Conservation (phyloP, 257 asterid species). For the Solanum commersonii region DNA sequence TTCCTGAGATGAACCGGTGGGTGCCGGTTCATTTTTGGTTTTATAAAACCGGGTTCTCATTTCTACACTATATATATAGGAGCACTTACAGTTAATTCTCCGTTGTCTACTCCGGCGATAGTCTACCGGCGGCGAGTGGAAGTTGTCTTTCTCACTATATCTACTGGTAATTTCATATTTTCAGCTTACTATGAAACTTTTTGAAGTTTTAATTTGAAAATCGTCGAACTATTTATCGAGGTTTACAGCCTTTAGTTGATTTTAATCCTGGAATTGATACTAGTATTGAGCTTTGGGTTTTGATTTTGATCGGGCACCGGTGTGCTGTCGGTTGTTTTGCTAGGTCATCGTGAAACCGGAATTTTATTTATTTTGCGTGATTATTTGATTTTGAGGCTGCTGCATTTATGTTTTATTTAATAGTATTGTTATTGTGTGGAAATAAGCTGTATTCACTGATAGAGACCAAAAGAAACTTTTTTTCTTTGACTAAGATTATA, state of each 20-base stretch:
- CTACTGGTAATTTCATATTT: not conserved
- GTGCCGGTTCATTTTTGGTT: not conserved
- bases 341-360: not conserved
- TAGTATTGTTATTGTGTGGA: not conserved
- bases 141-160: not conserved
- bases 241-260: not conserved
- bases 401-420: not conserved
- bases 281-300: not conserved
- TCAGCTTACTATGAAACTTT: not conserved
- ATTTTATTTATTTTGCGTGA: not conserved
- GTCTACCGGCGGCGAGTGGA: not conserved
- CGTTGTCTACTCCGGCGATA: not conserved
- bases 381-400: not conserved
- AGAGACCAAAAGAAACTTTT: not conserved
- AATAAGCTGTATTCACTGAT: not conserved
- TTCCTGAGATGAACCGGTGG: not conserved
- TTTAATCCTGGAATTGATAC: not conserved
- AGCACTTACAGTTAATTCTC: not conserved
- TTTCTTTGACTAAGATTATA: not conserved
- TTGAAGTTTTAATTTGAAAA: not conserved
- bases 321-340: not conserved
- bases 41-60: not conserved
- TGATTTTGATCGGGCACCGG: not conserved
- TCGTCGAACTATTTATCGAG: not conserved
- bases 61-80: not conserved